Percentiles rank a stretch among this genome's conserved stretches.
Conservation (phyloP, 139 green algal species). For the Chlorella sp. region DNA sequence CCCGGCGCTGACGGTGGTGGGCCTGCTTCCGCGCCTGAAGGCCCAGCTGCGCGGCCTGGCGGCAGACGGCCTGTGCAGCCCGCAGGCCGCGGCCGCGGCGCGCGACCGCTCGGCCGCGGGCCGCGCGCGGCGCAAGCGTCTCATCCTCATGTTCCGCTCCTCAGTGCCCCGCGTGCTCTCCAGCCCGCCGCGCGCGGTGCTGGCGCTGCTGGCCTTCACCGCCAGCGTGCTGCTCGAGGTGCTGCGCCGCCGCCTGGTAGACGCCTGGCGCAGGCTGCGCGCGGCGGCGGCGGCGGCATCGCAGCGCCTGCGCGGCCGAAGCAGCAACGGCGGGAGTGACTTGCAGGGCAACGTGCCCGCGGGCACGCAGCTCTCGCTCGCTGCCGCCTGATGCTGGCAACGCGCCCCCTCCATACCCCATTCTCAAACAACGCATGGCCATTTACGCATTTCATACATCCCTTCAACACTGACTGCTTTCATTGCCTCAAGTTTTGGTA, state of each 20-base stretch:
- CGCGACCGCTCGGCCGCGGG: constrained; percentile 11
- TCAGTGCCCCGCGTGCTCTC: constrained; percentile 16
- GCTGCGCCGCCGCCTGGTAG: not conserved
- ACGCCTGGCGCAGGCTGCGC: not conserved
- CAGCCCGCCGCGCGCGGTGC: constrained; percentile 22
- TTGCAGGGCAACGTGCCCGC: too few species aligned
- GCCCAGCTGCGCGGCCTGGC: not conserved
- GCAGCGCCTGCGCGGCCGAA: not conserved
- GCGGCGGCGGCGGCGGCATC: not conserved
- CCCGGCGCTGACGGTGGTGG: constrained; percentile 26
- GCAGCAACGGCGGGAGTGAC: not conserved
- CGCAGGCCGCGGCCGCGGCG: constrained; percentile 1
- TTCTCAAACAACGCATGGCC: too few species aligned
- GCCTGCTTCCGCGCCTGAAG: constrained; percentile 20
- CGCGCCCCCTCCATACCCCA: too few species aligned
- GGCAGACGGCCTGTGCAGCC: constrained; percentile 17
- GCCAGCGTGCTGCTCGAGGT: constrained; percentile 9
- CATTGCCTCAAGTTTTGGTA: too few species aligned
- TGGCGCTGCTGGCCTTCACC: constrained; percentile 32
- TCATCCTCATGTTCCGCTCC: constrained; percentile 29
- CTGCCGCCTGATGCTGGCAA: too few species aligned
- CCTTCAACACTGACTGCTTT: too few species aligned
- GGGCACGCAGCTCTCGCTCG: too few species aligned
- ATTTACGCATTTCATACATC: too few species aligned
- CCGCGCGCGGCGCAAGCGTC: constrained; percentile 33